Conservation (phyloP, 257 asterid species). For the Solanum lycopersicoides region DNA sequence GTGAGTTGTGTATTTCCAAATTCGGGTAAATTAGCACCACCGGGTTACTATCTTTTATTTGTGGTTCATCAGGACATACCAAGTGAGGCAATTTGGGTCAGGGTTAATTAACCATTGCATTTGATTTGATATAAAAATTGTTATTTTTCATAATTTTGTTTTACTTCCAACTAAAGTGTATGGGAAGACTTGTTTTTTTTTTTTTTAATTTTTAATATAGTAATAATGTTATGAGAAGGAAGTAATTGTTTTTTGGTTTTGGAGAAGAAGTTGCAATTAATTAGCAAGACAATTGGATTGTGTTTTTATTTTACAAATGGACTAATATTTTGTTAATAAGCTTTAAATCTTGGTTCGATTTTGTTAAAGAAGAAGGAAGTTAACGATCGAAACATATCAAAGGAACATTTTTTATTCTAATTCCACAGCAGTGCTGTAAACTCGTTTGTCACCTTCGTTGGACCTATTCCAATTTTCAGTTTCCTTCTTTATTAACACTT, state of each 20-base stretch:
- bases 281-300: background rate
- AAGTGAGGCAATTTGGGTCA: slow-evolving; percentile 31
- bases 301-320: background rate
- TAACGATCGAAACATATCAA: too few species aligned
- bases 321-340: background rate
- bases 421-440: too few species aligned
- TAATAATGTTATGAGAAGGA: background rate
- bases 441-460: too few species aligned
- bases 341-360: too few species aligned
- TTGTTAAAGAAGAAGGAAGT: too few species aligned
- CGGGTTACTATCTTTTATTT: slow-evolving; percentile 23
- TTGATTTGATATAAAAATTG: background rate
- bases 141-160: background rate
- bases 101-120: slow-evolving; percentile 4
- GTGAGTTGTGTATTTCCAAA: slow-evolving; percentile 3
- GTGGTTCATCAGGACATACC: slow-evolving; percentile 35
- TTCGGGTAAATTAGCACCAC: slow-evolving; percentile 8
- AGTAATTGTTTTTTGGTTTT: background rate
- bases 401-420: too few species aligned
- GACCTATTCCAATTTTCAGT: too few species aligned
- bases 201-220: background rate
- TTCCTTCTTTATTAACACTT: too few species aligned
- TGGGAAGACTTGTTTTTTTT: background rate
- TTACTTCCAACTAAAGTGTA: background rate
- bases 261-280: background rate